A percentile compares a stretch with the other conserved stretches of the same genome.
Conservation (phyloP, 2,329 filamentous ascomycete species). For the Cercospora canescens region DNA sequence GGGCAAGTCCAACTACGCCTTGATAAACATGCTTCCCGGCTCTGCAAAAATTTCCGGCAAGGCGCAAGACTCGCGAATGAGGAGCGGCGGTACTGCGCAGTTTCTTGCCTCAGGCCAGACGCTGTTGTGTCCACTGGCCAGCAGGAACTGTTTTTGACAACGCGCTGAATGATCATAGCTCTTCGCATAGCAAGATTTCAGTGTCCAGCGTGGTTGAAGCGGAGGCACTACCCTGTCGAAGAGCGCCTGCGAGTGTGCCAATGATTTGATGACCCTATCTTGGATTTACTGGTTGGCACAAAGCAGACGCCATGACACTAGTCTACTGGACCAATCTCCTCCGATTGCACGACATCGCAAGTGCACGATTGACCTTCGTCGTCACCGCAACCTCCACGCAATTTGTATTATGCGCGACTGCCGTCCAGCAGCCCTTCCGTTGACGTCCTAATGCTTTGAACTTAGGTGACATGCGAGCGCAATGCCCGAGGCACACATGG, state of each 20-base stretch:
- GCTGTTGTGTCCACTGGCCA: background rate
- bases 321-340: background rate
- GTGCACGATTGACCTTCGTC: background rate
- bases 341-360: background rate
- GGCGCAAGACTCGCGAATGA: background rate
- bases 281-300: background rate
- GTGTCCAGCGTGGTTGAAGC: no score
- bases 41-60: background rate
- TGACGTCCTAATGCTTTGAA: background rate
- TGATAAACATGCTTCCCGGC: background rate
- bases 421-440: background rate
- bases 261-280: no score
- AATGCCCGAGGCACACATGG: conserved; percentile 4
- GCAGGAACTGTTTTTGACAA: background rate
- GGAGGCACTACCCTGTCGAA: no score
- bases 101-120: background rate
- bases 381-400: background rate
- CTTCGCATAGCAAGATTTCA: no score
- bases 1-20: no score
- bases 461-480: background rate
- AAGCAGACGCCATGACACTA: background rate
- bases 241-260: no score
- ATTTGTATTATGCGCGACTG: background rate
- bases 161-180: background rate
- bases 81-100: background rate